Percentiles rank a stretch among this genome's conserved stretches.
Conservation (phyloP, 2,329 filamentous ascomycete genomes). For the Arthrobotrys iridis region DNA sequence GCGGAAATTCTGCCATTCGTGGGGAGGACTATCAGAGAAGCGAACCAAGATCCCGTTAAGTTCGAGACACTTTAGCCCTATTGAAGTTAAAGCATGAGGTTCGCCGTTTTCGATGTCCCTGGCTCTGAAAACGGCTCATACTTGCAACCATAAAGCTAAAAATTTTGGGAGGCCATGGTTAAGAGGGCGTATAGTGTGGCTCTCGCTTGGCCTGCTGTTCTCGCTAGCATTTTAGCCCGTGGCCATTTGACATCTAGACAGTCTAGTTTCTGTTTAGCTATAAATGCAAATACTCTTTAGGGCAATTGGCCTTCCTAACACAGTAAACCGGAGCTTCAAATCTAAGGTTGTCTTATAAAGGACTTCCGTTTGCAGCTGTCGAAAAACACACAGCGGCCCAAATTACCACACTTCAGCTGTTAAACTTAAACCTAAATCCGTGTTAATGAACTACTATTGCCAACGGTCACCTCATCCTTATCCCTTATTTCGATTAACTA, state of each 20-base stretch:
- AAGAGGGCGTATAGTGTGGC: background rate
- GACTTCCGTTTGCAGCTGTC: slow-evolving; percentile 20
- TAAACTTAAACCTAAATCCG: background rate
- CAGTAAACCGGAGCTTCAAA: background rate
- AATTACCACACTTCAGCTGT: slow-evolving; percentile 1
- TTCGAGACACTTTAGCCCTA: slow-evolving; percentile 8
- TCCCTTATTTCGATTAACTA: background rate
- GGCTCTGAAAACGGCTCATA: slow-evolving; percentile 32
- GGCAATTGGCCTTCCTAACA: background rate
- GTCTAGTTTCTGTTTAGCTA: background rate
- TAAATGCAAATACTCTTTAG: background rate
- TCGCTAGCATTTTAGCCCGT: background rate
- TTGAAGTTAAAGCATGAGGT: slow-evolving; percentile 6
- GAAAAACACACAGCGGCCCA: background rate
- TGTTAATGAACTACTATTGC: background rate
- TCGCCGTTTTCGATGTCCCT: slow-evolving; percentile 31
- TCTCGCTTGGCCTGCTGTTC: slow-evolving; percentile 17
- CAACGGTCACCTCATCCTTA: background rate
- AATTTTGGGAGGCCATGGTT: background rate
- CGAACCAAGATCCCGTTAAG: slow-evolving; percentile 7
- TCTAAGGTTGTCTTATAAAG: background rate
- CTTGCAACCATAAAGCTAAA: background rate
- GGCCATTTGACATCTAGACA: background rate
- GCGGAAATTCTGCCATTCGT: background rate
- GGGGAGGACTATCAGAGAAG: background rate